Percentiles rank a stretch among this genome's conserved stretches.
These are phyloP conservation scores for Prunus fruticosa DNA, from an alignment of 306 rosid genomes.

Conservation along the genomic window DNA sequence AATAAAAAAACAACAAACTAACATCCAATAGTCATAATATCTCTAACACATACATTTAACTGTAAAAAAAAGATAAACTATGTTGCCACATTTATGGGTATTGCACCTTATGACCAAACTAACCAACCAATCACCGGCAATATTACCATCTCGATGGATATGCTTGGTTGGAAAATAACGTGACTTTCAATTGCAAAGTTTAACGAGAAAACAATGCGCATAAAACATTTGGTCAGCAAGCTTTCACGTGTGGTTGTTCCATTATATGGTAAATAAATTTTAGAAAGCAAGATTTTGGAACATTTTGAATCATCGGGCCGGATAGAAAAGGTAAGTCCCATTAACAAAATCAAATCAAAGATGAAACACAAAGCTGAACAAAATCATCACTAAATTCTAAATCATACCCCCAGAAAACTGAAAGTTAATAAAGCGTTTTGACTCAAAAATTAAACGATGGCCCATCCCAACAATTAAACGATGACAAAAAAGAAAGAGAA, in stretches of 20 bases:
- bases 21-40: too few relatives aligned
- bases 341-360: not conserved
- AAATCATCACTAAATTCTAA: not conserved
- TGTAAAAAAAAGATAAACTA: too few relatives aligned
- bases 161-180: too few relatives aligned
- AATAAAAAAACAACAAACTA: too few relatives aligned
- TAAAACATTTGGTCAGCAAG: too few relatives aligned
- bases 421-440: not conserved
- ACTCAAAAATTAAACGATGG: not conserved
- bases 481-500: too few relatives aligned
- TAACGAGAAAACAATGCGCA: fast-evolving
- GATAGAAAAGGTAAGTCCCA: not conserved
- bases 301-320: not conserved
- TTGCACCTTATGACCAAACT: too few relatives aligned
- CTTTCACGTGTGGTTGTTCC: fast-evolving
- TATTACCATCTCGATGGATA: too few relatives aligned
- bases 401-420: not conserved
- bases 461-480: not conserved
- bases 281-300: not conserved
- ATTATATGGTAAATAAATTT: not conserved
- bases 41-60: too few relatives aligned
- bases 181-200: too few relatives aligned
- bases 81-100: too few relatives aligned
- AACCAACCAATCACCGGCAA: too few relatives aligned
- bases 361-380: not conserved